These are phyloP conservation scores for Aspergillus pseudoglaucus DNA, from an alignment of 2,329 filamentous ascomycete species.

Conservation along the genomic window DNA sequence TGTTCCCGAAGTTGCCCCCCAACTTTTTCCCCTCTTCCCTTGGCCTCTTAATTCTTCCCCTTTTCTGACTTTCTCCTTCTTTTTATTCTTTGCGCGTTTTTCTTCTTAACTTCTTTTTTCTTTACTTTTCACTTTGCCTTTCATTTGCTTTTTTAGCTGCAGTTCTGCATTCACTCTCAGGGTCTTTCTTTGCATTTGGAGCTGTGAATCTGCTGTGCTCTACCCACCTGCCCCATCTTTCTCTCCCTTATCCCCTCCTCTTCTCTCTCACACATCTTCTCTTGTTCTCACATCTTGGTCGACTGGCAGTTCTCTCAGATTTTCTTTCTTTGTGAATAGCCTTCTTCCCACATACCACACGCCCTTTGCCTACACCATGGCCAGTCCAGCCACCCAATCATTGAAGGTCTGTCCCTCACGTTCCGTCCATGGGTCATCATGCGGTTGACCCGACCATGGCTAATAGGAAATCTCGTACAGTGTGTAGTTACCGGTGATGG, in stretches of 20 bases:
- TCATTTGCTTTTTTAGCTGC: neutral
- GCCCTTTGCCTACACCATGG: constrained; percentile 42
- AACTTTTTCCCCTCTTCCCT: constrained; percentile 1
- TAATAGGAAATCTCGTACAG: constrained; percentile 47
- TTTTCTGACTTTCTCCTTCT: neutral
- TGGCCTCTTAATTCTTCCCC: neutral
- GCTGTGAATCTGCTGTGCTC: neutral
- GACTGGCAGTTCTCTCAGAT: neutral
- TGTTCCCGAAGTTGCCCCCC: neutral
- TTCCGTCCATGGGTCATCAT: constrained; percentile 4
- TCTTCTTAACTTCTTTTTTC: constrained; percentile 1
- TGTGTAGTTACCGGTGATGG: constrained; percentile 98
- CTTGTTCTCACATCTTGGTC: neutral
- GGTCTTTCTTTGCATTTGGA: too few relatives aligned
- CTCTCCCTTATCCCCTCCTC: neutral
- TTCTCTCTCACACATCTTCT: neutral
- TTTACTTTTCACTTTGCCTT: neutral
- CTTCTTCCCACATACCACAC: neutral
- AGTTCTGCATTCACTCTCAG: too few relatives aligned
- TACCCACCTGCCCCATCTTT: neutral
- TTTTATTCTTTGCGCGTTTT: constrained; percentile 1
- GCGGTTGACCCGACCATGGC: constrained; percentile 17
- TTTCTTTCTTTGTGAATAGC: neutral
- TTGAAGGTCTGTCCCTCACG: constrained; percentile 62
- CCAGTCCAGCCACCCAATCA: constrained; percentile 81